Conservation (phyloP, 352 stramenopile genomes). For the Phytophthora idaei region DNA sequence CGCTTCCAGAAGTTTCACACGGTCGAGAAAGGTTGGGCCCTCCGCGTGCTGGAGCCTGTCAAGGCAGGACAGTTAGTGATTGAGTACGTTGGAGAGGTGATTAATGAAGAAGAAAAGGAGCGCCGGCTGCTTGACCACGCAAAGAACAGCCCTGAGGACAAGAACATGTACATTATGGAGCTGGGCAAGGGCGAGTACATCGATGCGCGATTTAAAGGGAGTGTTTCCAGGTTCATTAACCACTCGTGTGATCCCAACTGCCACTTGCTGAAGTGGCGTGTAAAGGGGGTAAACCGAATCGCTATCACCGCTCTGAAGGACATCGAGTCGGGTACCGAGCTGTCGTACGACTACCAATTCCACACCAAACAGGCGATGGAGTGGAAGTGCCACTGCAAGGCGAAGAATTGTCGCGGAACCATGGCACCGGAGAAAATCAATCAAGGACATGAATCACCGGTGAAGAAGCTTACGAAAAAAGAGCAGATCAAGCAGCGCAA, state of each 20-base stretch:
- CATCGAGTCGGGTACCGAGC: slow-evolving; percentile 88
- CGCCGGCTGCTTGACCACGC: slow-evolving; percentile 84
- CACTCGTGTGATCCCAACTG: slow-evolving; percentile 97
- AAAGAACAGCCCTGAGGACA: slow-evolving; percentile 90
- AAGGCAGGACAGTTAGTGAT: slow-evolving; percentile 90
- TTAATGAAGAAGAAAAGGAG: slow-evolving; percentile 93
- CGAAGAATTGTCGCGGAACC: slow-evolving; percentile 81
- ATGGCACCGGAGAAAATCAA: slow-evolving; percentile 88
- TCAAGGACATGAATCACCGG: slow-evolving; percentile 27
- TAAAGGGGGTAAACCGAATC: slow-evolving; percentile 92
- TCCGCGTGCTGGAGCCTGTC: slow-evolving; percentile 80
- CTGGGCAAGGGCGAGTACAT: slow-evolving; percentile 94
- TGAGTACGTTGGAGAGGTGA: slow-evolving; percentile 96
- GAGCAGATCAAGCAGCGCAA: slow-evolving; percentile 73
- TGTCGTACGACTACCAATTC: slow-evolving; percentile 97
- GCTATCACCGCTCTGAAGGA: slow-evolving; percentile 92
- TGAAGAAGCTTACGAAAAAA: slow-evolving; percentile 86
- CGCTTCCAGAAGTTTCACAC: slow-evolving; percentile 79
- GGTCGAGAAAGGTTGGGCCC: slow-evolving; percentile 92
- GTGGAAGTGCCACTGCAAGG: slow-evolving; percentile 88
- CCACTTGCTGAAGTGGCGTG: slow-evolving; percentile 94
- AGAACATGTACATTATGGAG: slow-evolving; percentile 97
- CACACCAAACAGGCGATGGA: slow-evolving; percentile 86
- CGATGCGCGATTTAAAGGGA: slow-evolving; percentile 93
- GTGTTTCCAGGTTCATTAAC: slow-evolving; percentile 97